Conservation (phyloP, 2,329 filamentous ascomycete species). For the Hypoxylon sp. region DNA sequence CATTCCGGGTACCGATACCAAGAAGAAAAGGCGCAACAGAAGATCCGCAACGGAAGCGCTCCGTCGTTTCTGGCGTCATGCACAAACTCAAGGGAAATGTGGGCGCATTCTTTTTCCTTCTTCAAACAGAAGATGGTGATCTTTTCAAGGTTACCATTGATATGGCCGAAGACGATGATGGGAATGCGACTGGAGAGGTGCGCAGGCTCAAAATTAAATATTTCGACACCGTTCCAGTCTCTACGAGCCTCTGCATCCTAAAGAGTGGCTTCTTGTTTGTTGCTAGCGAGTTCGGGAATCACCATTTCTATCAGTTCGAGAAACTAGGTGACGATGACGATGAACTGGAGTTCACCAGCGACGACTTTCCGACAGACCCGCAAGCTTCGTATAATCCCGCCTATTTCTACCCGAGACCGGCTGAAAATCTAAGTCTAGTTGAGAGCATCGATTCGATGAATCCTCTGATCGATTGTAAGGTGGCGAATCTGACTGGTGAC, state of each 20-base stretch:
- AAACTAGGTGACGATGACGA: slow-evolving; percentile 96
- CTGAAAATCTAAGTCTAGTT: slow-evolving; percentile 86
- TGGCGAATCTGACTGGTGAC: slow-evolving; percentile 90
- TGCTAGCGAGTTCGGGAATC: slow-evolving; percentile 91
- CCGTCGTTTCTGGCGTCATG: slow-evolving; percentile 92
- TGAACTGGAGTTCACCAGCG: slow-evolving; percentile 86
- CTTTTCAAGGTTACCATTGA: slow-evolving; percentile 96
- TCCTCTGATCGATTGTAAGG: slow-evolving; percentile 89
- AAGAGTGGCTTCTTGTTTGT: slow-evolving; percentile 97
- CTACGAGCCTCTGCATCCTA: slow-evolving; percentile 88
- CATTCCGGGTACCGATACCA: slow-evolving; percentile 90
- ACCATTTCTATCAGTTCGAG: slow-evolving; percentile 96
- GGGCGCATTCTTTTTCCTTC: slow-evolving; percentile 95
- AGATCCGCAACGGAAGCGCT: slow-evolving; percentile 90
- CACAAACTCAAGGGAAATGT: slow-evolving; percentile 87
- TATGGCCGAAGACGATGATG: slow-evolving; percentile 85
- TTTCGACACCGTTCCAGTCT: slow-evolving; percentile 94
- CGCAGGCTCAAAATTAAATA: slow-evolving; percentile 92
- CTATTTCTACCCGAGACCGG: slow-evolving; percentile 84
- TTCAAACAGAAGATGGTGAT: slow-evolving; percentile 98
- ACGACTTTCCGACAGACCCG: slow-evolving; percentile 83
- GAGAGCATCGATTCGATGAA: slow-evolving; percentile 91
- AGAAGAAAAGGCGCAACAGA: slow-evolving; percentile 88
- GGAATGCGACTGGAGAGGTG: slow-evolving; percentile 84
- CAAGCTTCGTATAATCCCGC: slow-evolving; percentile 78